Base-by-base conservation (phyloP, 2,329 filamentous ascomycete genomes). In the Colletotrichum paranaense region DNA sequence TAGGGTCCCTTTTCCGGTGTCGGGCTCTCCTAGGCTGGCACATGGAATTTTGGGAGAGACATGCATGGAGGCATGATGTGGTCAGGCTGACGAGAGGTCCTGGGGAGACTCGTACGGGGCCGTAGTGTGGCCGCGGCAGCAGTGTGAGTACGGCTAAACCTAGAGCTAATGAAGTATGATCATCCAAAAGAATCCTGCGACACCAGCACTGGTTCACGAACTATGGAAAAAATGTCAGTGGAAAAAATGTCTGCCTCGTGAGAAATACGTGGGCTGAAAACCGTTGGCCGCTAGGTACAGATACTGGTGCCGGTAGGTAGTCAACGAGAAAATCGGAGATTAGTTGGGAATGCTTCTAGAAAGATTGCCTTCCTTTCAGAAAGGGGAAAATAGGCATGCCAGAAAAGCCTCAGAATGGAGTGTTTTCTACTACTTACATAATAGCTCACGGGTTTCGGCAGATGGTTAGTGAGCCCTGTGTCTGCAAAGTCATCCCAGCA, bases 21-120 rank as follows among this genome's bases (percentile, higher is more conserved):
- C 56, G 62, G 71, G 67, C 52, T 53, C 58, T 70, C 60, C 71
- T 62, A 46, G 55, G 11, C n/a, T 8, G 56, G 28, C 56, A 71
- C 49, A 62, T 46, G 66, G 22, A 42, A 38, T 30, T 42, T 35
- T 28, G 32, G 42, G 66, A 73, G 52, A 69, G 66, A 69, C 66
- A 64, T 73, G 70, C 70, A 49, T 69, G 66, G 66, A 53, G 52
- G 60, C 67, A 73, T 73, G 67, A 71, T 71, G 42, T 52, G 71
- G 67, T 71, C 60, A 71, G 67, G 67, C 46, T 57, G 24, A 28
- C 5, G 57, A 14, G 55, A 70, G 38, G 38, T 42, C 38, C 38
- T 5, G 59, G 19, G 32, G 22, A 56, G 59, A 42, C n/a, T 26
- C 26, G 42, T 46, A 14, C 49, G 11, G 42, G 7, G 12, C 35